Conservation (phyloP, 2,329 filamentous ascomycete species). For the Colletotrichum aenigma region DNA sequence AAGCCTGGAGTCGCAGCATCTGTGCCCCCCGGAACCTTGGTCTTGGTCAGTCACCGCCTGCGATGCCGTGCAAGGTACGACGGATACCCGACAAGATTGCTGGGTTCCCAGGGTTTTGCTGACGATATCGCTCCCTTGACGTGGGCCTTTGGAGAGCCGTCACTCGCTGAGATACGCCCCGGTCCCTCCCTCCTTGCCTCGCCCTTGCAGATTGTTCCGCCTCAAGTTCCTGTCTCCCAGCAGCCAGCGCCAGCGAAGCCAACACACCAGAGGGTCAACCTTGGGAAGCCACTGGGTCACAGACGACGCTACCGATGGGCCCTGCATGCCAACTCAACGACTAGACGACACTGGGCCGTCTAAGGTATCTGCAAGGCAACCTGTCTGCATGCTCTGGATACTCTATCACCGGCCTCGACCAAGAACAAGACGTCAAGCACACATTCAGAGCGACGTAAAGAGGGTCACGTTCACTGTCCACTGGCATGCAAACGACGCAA, state of each 20-base stretch:
- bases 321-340: not conserved
- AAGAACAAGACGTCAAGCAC: not conserved
- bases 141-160: not conserved
- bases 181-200: not conserved
- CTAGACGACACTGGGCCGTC: not conserved
- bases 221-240: constrained; percentile 1
- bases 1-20: constrained; percentile 7
- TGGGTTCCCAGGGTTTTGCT: not conserved
- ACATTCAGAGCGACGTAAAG: not conserved
- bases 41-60: constrained; percentile 12
- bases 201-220: not conserved
- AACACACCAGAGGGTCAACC: not conserved
- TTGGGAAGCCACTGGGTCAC: not conserved
- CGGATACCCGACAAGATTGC: not conserved
- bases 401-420: not conserved
- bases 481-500: constrained; percentile 19
- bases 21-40: constrained; percentile 9
- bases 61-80: constrained; percentile 14
- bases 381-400: not conserved
- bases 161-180: not conserved
- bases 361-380: constrained; percentile 7
- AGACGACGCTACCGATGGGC: not conserved
- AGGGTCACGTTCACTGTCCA: constrained; percentile 7
- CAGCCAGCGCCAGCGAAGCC: constrained; percentile 5
- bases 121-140: not conserved